Conservation (phyloP, 2,329 filamentous ascomycete species). For the Colletotrichum lini region DNA sequence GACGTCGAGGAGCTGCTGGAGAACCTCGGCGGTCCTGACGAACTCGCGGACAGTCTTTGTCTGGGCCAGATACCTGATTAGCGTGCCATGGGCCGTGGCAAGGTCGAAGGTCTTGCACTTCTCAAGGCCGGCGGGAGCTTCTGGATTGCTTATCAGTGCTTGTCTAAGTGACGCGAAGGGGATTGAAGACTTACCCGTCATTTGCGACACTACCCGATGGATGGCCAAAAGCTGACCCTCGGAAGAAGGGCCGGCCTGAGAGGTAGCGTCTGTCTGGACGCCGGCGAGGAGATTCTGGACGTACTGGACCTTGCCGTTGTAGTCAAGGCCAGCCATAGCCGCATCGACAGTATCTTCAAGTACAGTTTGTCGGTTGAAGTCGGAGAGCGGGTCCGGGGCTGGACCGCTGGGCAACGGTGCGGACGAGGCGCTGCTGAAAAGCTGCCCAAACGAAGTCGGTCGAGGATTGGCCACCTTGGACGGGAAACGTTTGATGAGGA, state of each 20-base stretch:
- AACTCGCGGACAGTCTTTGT: slow-evolving; percentile 52
- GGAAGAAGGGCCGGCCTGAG: slow-evolving; percentile 6
- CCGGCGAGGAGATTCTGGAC: slow-evolving; percentile 53
- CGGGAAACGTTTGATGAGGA: slow-evolving; percentile 57
- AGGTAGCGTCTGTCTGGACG: slow-evolving; percentile 8
- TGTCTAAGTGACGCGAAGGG: background rate
- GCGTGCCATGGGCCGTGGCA: slow-evolving; percentile 57
- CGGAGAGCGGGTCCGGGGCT: slow-evolving; percentile 28
- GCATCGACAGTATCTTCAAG: slow-evolving; percentile 51
- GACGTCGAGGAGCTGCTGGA: slow-evolving; percentile 64
- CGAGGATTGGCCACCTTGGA: slow-evolving; percentile 50
- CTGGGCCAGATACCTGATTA: slow-evolving; percentile 52
- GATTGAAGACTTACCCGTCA: slow-evolving; percentile 52
- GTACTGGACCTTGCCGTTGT: slow-evolving; percentile 54
- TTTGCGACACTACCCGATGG: slow-evolving; percentile 56
- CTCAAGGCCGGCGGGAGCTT: slow-evolving; percentile 33
- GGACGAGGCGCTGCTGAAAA: slow-evolving; percentile 32
- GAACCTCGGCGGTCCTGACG: slow-evolving; percentile 56
- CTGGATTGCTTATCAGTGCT: slow-evolving; percentile 4
- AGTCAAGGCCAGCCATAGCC: slow-evolving; percentile 52
- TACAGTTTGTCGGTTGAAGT: slow-evolving; percentile 41
- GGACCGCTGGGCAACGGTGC: slow-evolving; percentile 10
- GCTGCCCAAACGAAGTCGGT: slow-evolving; percentile 51
- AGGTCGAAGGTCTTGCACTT: slow-evolving; percentile 53
- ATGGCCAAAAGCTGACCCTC: slow-evolving; percentile 61